Base-by-base conservation (phyloP, 345 rosid species). In the Brassica juncea region DNA sequence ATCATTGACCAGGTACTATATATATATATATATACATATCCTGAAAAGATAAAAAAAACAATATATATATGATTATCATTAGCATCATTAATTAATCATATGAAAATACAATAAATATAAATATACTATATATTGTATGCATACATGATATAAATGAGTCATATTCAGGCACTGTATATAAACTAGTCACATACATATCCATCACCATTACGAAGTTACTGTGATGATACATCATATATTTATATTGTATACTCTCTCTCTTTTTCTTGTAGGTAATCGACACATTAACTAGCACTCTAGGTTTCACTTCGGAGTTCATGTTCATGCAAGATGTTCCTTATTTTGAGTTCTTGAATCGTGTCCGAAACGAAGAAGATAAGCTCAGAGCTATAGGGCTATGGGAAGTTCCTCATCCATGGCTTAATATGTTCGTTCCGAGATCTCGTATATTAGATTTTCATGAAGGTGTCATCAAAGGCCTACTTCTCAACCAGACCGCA, bases 321-420 rank as follows among this genome's bases (percentile, higher is more conserved):
- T 86, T 83, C 76, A 57, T 71, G 66, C 86, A 83, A 80, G 88
- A 88, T 65, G 89, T 83, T 32, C 59, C 83, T 31, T 84, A 88
- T 32, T 77, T 74, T 21, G 89, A 91, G 3, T 94, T 91, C 77
- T 85, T 95, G 77, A 79, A 93, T 77, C 87, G 98, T 81, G 98
- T 93, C 12, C 87, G 90, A 72, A 79, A 77, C 34, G 96, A 86
- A 79, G 97, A 95, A 82, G 66, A 79, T n/a, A 78, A 86, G 31
- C 97, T 94, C 32, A 83, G 80, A 35, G 73, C 89, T 8, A 83
- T 84, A 77, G 93, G 97, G 58, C 67, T 89, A 6, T 94, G 98
- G 98, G 92, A 94, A 30, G 97, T 95, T 84, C 97, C 99, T 49
- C 99, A 95, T 84, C 99, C 99, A 31, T 95, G 99, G 99, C 78